These are phyloP conservation scores for Calendula officinalis DNA, from an alignment of 129 eudicot species.

Conservation along the genomic window DNA sequence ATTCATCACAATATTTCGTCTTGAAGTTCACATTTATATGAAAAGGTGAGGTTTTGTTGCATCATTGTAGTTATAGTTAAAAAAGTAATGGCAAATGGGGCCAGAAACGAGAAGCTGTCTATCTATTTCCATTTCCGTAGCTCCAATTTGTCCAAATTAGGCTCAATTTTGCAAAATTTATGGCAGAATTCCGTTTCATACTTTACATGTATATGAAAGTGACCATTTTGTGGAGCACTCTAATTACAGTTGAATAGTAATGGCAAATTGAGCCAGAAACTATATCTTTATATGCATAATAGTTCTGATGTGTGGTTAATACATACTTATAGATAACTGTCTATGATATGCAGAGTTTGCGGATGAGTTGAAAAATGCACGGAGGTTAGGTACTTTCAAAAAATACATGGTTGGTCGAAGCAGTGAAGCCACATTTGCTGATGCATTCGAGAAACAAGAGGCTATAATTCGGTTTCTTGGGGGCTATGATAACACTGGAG, in stretches of 20 bases:
- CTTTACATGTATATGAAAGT: constrained; percentile 2
- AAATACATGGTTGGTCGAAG: constrained; percentile 78
- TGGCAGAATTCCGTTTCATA: neutral
- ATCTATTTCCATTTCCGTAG: neutral
- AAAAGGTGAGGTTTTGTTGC: no score
- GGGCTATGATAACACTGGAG: constrained; percentile 72
- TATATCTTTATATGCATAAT: neutral
- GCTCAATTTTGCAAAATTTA: neutral
- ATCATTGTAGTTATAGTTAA: no score
- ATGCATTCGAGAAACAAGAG: constrained; percentile 83
- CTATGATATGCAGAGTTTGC: constrained; percentile 64
- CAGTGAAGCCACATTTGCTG: constrained; percentile 81
- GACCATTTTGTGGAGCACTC: neutral
- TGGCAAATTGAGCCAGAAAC: constrained; percentile 13
- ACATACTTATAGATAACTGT: constrained; percentile 7
- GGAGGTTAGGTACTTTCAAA: constrained; percentile 64
- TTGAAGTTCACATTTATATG: no score
- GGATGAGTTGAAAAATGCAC: constrained; percentile 70
- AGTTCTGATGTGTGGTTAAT: neutral
- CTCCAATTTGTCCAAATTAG: neutral
- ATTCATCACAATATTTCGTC: no score
- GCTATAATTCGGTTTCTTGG: constrained; percentile 77
- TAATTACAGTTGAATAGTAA: constrained; percentile 4
- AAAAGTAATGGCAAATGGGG: no score
- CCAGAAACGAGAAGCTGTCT: neutral